Base-by-base conservation (phyloP, 192 early-diverging fungal species). In the Backusella westeae region DNA sequence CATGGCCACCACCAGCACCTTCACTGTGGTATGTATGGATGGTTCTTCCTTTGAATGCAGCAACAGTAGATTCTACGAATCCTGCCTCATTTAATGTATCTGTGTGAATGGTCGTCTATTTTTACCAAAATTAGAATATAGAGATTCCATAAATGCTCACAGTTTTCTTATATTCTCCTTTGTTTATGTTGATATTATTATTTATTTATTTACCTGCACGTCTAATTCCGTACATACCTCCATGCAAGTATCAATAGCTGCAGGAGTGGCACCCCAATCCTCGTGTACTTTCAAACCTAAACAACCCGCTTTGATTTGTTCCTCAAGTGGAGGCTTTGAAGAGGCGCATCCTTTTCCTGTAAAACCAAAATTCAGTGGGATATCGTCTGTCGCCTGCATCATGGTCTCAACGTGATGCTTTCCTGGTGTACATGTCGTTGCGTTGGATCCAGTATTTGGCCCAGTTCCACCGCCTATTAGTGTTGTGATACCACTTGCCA, bases 11-110 rank as follows among this genome's bases (percentile, higher is more conserved):
- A 7, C 97, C 97, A 2, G 97, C 97, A 21, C 97, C 97, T 81
- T 98, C 97, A 0, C 92, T 92, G 86, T 98, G 97, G 76, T 98
- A 98, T 0, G 96, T 94, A 75, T 97, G 97, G 74, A 98, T 96
- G 21, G 96, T 93, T 72, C 97, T 90, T 56, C 88, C 89, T 67
- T 92, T 94, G 79, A 98, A 96, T 1, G 97, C 95, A 1, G 82
- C 93, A 9, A 98, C 81, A 4, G 97, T 93, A 67, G 90, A 82
- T 77, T 97, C 95, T 53, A 98, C 96, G 82, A 97, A 98, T 72
- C 97, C 97, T 19, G 95, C 90, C 77, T 98, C 97, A 80, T 98
- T 98, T 67, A 97, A 83, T 12, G 97, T 98, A 81, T 98, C 97
- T 1, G 97, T 96, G 74, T 99, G 97, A 72, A 99, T 97, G 14